These are phyloP conservation scores for Paraconiothyrium sp. DNA, from an alignment of 2,329 filamentous ascomycete genomes.

Conservation along the genomic window DNA sequence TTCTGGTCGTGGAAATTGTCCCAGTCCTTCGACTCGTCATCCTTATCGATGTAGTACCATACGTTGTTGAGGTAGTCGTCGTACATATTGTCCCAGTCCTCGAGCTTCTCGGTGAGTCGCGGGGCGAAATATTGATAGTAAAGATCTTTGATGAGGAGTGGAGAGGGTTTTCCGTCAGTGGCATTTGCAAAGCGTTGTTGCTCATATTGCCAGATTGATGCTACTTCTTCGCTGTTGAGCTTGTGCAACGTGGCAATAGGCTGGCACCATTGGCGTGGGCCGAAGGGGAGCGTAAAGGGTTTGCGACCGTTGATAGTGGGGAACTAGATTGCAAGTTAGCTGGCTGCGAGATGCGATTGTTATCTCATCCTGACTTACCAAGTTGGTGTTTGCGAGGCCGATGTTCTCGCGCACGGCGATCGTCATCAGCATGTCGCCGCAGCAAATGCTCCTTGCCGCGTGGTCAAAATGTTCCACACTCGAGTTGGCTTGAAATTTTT, in stretches of 20 bases:
- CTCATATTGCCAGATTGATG: constrained; percentile 11
- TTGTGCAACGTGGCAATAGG: constrained; percentile 18
- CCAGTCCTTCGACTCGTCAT: constrained; percentile 10
- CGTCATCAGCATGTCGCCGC: constrained; percentile 18
- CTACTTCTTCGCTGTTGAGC: constrained; percentile 17
- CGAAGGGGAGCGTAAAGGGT: constrained; percentile 18
- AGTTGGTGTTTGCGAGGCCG: constrained; percentile 14
- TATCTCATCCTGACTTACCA: constrained; percentile 5
- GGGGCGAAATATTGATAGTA: constrained; percentile 16
- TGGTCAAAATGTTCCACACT: constrained; percentile 13
- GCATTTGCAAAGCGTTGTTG: constrained; percentile 10
- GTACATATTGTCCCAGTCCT: constrained; percentile 18
- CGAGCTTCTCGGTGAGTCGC: constrained; percentile 7
- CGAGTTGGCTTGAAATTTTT: constrained; percentile 9
- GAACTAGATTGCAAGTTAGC: constrained; percentile 9
- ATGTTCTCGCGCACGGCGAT: constrained; percentile 13
- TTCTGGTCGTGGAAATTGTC: constrained; percentile 13
- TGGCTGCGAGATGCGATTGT: not conserved
- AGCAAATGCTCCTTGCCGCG: constrained; percentile 9
- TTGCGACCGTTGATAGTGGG: constrained; percentile 17
- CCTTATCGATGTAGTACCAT: constrained; percentile 14
- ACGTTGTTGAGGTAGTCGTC: constrained; percentile 15
- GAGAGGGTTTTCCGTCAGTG: constrained; percentile 7
- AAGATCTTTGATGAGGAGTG: constrained; percentile 17
- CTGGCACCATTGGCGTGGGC: constrained; percentile 17